Evolutionary conservation across 257 asterid species (phyloP).

Genomic region (Rhazya stricta): DNA sequence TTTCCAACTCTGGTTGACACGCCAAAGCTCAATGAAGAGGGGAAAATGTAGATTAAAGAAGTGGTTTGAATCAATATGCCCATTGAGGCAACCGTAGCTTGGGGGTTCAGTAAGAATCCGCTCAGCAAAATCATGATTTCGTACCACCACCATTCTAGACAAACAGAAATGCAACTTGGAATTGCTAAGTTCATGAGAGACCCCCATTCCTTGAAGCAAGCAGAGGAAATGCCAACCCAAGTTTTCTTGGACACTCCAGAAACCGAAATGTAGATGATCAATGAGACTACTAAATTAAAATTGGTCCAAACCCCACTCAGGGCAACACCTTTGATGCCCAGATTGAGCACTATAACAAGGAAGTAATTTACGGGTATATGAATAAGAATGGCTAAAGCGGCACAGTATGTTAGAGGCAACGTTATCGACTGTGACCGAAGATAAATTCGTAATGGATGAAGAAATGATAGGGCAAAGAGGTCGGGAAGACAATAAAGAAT

Average conservation of each 20-base stretch:
- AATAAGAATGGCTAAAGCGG: conserved; percentile 22
- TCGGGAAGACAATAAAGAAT: conserved; percentile 35
- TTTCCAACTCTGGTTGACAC: conserved; percentile 44
- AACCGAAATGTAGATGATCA: conserved; percentile 16
- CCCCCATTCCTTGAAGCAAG: conserved; percentile 25
- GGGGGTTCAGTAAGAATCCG: conserved; percentile 32
- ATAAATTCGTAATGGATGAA: conserved; percentile 34
- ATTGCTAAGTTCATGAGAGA: conserved; percentile 29
- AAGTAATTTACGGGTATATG: conserved; percentile 35
- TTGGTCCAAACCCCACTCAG: conserved; percentile 35
- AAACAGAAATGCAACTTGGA: conserved; percentile 37
- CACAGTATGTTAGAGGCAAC: conserved; percentile 36
- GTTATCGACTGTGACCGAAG: conserved; percentile 39
- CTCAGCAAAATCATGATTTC: conserved; percentile 37
- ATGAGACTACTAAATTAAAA: conserved; percentile 31
- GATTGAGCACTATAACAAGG: conserved; percentile 25
- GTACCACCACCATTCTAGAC: conserved; percentile 51
- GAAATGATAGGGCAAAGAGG: conserved; percentile 28
- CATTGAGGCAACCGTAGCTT: conserved; percentile 34
- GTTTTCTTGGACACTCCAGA: conserved; percentile 23
- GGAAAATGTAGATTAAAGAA: conserved; percentile 37
- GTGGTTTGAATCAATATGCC: conserved; percentile 38
- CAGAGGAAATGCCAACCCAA: conserved; percentile 30
- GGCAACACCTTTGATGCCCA: conserved; percentile 38
- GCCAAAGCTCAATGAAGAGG: conserved; percentile 37